Evolutionary conservation across 768 basidiomycete genomes (phyloP), one percentile per base, ranked within the genome.

Genomic region (Boletellus sp.): DNA sequence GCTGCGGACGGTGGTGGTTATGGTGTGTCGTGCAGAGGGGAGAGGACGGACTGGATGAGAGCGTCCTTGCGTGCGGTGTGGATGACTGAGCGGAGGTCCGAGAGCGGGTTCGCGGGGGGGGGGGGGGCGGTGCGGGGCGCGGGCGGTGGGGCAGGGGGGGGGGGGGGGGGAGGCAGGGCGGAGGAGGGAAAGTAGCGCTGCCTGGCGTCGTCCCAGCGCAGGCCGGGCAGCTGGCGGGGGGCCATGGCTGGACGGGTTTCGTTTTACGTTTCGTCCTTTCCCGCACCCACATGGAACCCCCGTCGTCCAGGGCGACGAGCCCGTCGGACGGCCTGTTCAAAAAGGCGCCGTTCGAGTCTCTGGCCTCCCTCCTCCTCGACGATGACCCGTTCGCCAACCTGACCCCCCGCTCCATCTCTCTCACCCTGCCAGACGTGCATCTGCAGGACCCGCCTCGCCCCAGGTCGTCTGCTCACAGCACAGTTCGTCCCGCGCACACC

Each of bases 361-460:
- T 26, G 52, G 17, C 42, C 53, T 16, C 56, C 57, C 11, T 45
- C n/a, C n/a, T 87, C 17, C 70, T 85, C 22, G 86, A 87, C 57
- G 81, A 84, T 45, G 87, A 89, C 58, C 87, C 87, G 2, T 89
- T 89, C 57, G 87, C 87, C 19, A 80, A 83, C 52, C 71, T 84
- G 40, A 15, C 52, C 13, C 69, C 74, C 51, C 52, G 26, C 39
- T 11, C 7, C 9, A 3, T 28, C 28, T 28, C 28, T 4, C 5
- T 7, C 28, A 10, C 28, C 28, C 28, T 10, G 28, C 28, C 28
- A 28, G 28, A 28, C 9, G 24, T 8, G 24, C 24, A 26, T 8
- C 24, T 26, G 4, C 28, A 28, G 28, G 28, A 28, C 28, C 54
- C 45, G 34, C 35, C 44, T 1, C 67, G 68, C n/a, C 68, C 70